phyloP scores from a whole-genome alignment of 495 filamentous ascomycete genomes.

The Penicillium samsonianum region DNA sequence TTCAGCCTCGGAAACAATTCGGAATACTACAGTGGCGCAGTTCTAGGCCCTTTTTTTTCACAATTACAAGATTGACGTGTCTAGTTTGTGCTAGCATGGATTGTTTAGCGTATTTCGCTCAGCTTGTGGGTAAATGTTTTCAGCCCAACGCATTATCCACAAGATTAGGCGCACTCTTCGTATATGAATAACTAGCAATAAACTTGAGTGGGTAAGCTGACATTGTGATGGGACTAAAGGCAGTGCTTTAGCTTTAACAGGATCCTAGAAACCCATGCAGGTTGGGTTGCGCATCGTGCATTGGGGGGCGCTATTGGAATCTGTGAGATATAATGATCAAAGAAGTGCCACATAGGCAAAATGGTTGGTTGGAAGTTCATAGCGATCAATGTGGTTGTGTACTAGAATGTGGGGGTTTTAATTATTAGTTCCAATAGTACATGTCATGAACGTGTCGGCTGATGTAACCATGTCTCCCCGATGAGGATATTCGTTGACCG shows the following conservation, averaged over 20 bases:
- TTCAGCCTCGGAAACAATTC: neutral
- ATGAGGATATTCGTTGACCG: neutral
- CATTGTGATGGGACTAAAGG: conserved; percentile 3
- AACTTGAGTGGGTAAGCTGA: conserved; percentile 17
- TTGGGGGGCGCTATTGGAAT: neutral
- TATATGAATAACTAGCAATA: conserved; percentile 3
- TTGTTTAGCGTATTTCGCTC: neutral
- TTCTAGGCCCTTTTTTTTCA: too few species aligned
- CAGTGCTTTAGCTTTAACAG: neutral
- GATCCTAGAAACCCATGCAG: conserved; percentile 13
- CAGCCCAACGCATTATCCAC: neutral
- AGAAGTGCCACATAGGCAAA: neutral
- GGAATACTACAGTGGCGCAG: neutral
- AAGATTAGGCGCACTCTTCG: neutral
- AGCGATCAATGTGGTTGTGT: too few species aligned
- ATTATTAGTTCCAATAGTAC: neutral
- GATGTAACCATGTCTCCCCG: neutral
- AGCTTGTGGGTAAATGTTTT: neutral
- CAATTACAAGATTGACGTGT: neutral
- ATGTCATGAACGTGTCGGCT: neutral
- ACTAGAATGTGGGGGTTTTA: neutral
- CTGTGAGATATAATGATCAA: conserved; percentile 19
- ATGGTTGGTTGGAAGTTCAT: neutral
- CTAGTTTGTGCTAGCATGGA: neutral
- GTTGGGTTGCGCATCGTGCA: conserved; percentile 2